Conservation (phyloP, 345 rosid species). For the Carallia brachiata region DNA sequence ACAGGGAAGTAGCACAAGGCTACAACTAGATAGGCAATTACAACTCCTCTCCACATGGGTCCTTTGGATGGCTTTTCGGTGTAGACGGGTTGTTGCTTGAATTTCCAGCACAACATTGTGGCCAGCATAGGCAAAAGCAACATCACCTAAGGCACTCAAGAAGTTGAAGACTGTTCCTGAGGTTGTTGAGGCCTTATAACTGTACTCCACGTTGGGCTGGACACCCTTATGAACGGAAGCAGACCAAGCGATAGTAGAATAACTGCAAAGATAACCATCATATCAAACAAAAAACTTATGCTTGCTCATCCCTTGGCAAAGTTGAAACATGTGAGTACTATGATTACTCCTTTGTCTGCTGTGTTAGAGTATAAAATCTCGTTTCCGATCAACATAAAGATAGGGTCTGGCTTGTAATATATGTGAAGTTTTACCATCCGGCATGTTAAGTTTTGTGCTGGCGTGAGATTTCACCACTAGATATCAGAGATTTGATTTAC, state of each 20-base stretch:
- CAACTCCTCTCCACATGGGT: conserved; percentile 34
- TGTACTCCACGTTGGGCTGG: conserved; percentile 16
- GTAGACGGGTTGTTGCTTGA: conserved; percentile 33
- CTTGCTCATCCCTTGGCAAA: neutral
- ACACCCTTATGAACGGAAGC: conserved; percentile 27
- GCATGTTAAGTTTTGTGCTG: too few relatives aligned
- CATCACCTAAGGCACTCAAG: conserved; percentile 27
- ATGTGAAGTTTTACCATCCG: too few relatives aligned
- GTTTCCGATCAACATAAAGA: too few relatives aligned
- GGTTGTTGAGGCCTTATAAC: conserved; percentile 11
- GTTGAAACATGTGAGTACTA: too few relatives aligned
- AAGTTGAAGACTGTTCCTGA: conserved; percentile 24
- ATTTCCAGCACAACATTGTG: conserved; percentile 35
- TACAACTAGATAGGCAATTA: conserved; percentile 28
- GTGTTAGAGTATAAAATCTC: too few relatives aligned
- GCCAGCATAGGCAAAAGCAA: conserved; percentile 35
- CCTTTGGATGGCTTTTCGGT: conserved; percentile 30
- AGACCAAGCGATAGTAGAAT: conserved; percentile 30
- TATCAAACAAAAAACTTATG: neutral
- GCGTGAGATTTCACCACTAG: too few relatives aligned
- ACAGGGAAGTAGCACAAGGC: conserved; percentile 31
- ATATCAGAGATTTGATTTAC: too few relatives aligned
- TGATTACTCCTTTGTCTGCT: too few relatives aligned
- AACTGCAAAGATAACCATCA: conserved; percentile 5
- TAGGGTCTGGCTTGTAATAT: too few relatives aligned